Evolutionary conservation across 768 basidiomycete species (phyloP), one percentile per base, ranked within the genome.

Genomic region (Mycena vulgaris): DNA sequence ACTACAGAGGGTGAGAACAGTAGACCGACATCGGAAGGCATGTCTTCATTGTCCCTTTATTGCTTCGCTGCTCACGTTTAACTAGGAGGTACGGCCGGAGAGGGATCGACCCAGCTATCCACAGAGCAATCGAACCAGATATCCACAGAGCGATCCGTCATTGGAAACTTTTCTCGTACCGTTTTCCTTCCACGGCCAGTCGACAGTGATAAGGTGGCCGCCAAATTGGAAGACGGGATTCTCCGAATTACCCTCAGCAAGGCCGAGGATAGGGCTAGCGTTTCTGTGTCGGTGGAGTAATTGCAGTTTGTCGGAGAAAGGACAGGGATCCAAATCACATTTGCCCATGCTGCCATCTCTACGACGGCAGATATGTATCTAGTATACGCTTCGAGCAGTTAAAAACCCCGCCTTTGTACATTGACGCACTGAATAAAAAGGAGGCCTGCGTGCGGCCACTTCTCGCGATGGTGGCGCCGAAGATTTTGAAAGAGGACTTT

Each of bases 101-200:
- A 81, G 30, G 68, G 63, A 62, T 66, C 83, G 60, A 88, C 84
- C 25, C 86, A 88, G 70, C 79, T 92, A 48, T 84, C 90, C 3
- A 78, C 86, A 9, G 92, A 94, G 76, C 88, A 92, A 28, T 81
- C 84, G n/a, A n/a, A n/a, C n/a, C n/a, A 88, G 70, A 80, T 92
- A 48, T 84, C 90, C 3, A 78, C 86, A 9, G 92, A 94, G 76
- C 88, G 92, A 28, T 81, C 84, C n/a, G 89, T 89, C 75, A 83
- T 87, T 16, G 84, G 87, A 25, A 86, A 85, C 52, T 95, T 94
- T 78, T 85, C 87, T 17, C 87, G 93, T 57, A 94, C 92, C 0
- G 86, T 95, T 14, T 91, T 90, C 88, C 83, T 95, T 28, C 92
- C 93, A 39, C 86, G 85, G 14, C 84, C 89, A 9, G 84, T 93